These are phyloP conservation scores for Arxiozyma slooffiae DNA, from an alignment of 1,139 yeast genomes.

Conservation along the genomic window DNA sequence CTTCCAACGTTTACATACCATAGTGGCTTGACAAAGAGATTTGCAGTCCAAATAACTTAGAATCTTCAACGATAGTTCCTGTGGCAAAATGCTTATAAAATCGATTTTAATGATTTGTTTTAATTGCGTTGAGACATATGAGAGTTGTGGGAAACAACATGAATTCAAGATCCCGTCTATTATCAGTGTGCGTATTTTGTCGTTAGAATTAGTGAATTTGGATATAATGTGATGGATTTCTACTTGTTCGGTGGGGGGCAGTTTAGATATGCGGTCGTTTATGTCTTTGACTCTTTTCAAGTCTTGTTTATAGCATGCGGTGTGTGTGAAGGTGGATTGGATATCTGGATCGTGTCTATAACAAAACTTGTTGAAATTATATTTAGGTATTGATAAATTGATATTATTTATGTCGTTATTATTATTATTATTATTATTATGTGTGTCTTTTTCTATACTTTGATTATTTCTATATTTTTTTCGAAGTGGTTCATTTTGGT, in stretches of 20 bases:
- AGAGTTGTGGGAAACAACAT: constrained; percentile 91
- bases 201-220: constrained; percentile 41
- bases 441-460: constrained; percentile 15
- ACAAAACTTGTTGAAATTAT: constrained; percentile 46
- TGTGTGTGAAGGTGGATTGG: constrained; percentile 32
- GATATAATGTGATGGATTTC: constrained; percentile 45
- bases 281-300: constrained; percentile 46
- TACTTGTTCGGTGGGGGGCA: constrained; percentile 70
- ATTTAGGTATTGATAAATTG: constrained; percentile 18
- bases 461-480: neutral
- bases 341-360: constrained; percentile 84
- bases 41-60: constrained; percentile 84
- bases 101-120: constrained; percentile 75
- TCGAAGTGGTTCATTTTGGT: neutral
- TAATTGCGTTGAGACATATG: constrained; percentile 72
- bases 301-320: constrained; percentile 37
- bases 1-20: constrained; percentile 81
- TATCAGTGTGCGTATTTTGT: constrained; percentile 46
- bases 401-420: neutral
- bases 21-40: constrained; percentile 86
- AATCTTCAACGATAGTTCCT: constrained; percentile 74
- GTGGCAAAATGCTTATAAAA: constrained; percentile 74
- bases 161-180: constrained; percentile 77
- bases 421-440: constrained; percentile 63
- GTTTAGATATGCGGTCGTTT: constrained; percentile 63